Base-by-base conservation (phyloP, 2,329 filamentous ascomycete genomes). In the Trichoderma harzianum region DNA sequence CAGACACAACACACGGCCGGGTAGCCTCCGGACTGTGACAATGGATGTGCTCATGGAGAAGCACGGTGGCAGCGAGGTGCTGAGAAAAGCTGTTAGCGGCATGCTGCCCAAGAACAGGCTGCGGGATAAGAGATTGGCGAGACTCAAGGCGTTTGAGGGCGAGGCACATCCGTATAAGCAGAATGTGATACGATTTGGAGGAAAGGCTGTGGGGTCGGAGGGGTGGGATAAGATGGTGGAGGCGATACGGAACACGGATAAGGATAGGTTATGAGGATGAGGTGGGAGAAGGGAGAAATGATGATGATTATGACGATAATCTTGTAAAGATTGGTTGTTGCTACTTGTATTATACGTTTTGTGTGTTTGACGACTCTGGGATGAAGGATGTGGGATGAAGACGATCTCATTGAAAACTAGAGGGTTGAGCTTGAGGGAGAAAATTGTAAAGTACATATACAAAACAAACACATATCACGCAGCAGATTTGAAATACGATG, bases 91-190 rank as follows among this genome's bases (percentile, higher is more conserved):
- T 1, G 97, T 99, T 53, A 92, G 92, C 79, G 97, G 97, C 63
- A 99, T 99, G 96, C 83, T 99, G 82, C 96, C 96, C 69, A 99
- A 99, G 89, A 99, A 99, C 84, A 86, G 95, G 78, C 84, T 99
- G 79, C 86, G 95, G 77, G 94, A 98, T 81, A 93, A 94, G 85
- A 85, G 97, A 75, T 84, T 99, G 84, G 93, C 91, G 47, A 87
- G 96, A 76, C 84, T 99, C 80, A 99, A 98, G 89, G 95, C 93
- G 7, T 99, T 98, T 82, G 97, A 99, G 84, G 94, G 95, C n/a
- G 86, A 89, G 51, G 90, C 90, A 28, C 95, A 99, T 85, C 97
- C 96, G 51, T 98, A 98, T 82, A 93, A 93, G 87, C 83, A 91
- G 82, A 99, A 99, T 79, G 83, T 98, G 74, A 83, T 98, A 65